These are phyloP conservation scores for Ustilago trichophora DNA, from an alignment of 1,284 basidiomycete species.

Conservation along the genomic window DNA sequence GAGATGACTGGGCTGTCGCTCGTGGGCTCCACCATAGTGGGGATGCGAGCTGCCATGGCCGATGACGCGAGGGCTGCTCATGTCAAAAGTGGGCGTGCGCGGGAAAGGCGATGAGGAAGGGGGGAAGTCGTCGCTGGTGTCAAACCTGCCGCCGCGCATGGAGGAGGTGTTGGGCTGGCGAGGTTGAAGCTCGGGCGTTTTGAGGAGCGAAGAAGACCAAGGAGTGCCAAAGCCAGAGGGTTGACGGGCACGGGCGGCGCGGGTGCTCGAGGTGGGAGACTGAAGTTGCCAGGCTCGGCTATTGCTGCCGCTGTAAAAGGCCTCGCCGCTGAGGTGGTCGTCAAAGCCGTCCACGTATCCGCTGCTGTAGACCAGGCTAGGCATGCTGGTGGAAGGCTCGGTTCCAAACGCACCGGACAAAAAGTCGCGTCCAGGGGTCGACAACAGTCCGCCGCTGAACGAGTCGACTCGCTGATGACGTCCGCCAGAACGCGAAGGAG, in stretches of 20 bases:
- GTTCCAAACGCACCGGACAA: conserved; percentile 38
- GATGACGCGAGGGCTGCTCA: conserved; percentile 41
- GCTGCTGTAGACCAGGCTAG: conserved; percentile 47
- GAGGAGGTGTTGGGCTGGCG: conserved; percentile 30
- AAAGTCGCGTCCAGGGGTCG: conserved; percentile 41
- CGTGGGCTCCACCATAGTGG: conserved; percentile 18
- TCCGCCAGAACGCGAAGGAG: conserved; percentile 39
- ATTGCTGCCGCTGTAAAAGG: conserved; percentile 34
- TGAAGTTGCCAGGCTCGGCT: conserved; percentile 47
- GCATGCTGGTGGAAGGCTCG: conserved; percentile 46
- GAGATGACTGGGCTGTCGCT: conserved; percentile 36
- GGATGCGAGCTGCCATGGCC: too few relatives aligned
- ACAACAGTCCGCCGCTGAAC: conserved; percentile 42
- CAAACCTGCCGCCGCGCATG: conserved; percentile 25
- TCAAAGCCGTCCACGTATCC: conserved; percentile 36
- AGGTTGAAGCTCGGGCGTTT: conserved; percentile 49
- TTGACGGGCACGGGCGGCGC: conserved; percentile 40
- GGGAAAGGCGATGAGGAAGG: conserved; percentile 52
- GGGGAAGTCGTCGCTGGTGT: conserved; percentile 34
- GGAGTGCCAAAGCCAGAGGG: conserved; percentile 38
- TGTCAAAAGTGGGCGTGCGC: conserved; percentile 48
- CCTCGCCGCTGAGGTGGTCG: conserved; percentile 26
- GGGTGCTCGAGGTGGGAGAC: conserved; percentile 50
- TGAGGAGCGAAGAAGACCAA: conserved; percentile 39
- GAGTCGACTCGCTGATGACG: conserved; percentile 43